Conservation (phyloP, 805 yeast species). For the Myxozyma neotropica region DNA sequence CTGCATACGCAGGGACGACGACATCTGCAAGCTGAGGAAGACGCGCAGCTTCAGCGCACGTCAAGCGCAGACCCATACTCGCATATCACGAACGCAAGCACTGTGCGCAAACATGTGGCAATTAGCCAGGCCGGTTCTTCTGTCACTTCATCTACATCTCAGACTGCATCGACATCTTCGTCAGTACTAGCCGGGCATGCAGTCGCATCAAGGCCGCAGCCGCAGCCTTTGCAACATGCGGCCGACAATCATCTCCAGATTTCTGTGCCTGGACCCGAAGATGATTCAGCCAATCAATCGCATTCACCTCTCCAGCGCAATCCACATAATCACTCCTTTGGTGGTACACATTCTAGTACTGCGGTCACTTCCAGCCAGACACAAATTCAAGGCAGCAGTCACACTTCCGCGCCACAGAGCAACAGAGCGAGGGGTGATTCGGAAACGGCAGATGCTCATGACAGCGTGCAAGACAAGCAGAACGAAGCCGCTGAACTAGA, state of each 20-base stretch:
- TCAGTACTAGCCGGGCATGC: not conserved
- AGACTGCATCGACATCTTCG: not conserved
- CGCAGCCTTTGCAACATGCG: conserved; percentile 21
- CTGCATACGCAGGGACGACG: conserved; percentile 1
- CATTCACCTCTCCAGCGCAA: conserved; percentile 16
- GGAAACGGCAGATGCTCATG: not conserved
- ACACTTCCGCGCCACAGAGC: conserved; percentile 21
- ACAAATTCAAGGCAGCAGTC: not conserved
- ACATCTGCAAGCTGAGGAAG: not conserved
- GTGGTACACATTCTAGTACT: not conserved
- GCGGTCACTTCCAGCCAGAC: not conserved
- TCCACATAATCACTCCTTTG: conserved; percentile 4
- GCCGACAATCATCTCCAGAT: not conserved
- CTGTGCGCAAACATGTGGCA: not conserved
- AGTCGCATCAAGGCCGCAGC: conserved; percentile 14
- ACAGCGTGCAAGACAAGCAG: not conserved
- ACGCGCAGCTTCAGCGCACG: not conserved
- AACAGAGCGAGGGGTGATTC: not conserved
- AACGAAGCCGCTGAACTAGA: not conserved
- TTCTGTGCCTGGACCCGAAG: not conserved
- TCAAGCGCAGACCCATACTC: not conserved
- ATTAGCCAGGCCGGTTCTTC: not conserved
- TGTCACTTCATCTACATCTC: not conserved
- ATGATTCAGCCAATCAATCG: conserved; percentile 1
- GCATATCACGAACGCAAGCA: not conserved